phyloP scores from a whole-genome alignment of 306 rosid genomes.

The Dryas alaskensis region DNA sequence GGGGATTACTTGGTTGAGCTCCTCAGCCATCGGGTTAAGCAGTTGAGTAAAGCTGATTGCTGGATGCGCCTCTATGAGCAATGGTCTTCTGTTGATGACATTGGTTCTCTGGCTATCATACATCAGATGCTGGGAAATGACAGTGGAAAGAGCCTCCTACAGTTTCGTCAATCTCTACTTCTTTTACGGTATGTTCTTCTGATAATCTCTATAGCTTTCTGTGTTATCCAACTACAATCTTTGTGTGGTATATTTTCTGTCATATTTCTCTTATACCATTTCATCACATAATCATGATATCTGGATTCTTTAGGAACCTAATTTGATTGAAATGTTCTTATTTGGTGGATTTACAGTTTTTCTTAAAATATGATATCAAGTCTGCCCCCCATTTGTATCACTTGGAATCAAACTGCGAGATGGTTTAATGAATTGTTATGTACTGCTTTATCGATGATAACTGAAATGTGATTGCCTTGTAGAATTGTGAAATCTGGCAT shows the following conservation, averaged over 20 bases:
- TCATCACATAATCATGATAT: slow-evolving; percentile 11
- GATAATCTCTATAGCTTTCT: slow-evolving; percentile 1
- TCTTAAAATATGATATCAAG: neutral
- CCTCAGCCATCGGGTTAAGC: slow-evolving; percentile 39
- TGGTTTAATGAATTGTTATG: neutral
- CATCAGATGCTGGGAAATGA: slow-evolving; percentile 75
- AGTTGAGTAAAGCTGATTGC: slow-evolving; percentile 63
- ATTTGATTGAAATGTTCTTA: neutral
- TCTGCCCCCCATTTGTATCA: neutral
- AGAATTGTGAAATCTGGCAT: neutral
- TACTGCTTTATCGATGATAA: neutral
- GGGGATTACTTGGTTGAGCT: slow-evolving; percentile 53
- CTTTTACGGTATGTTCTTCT: slow-evolving; percentile 55
- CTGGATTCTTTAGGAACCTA: neutral
- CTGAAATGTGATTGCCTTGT: neutral
- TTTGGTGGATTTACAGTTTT: neutral
- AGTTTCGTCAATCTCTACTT: slow-evolving; percentile 76
- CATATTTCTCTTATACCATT: neutral
- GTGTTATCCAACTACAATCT: slow-evolving; percentile 17
- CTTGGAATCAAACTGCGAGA: neutral
- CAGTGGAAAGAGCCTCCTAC: slow-evolving; percentile 59
- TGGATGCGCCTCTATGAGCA: slow-evolving; percentile 82
- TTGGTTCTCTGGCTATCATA: slow-evolving; percentile 75
- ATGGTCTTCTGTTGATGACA: slow-evolving; percentile 81
- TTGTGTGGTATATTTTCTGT: slow-evolving; percentile 1